Percentiles rank a stretch among this genome's conserved stretches.
Evolutionary conservation across 2,329 filamentous ascomycete species (phyloP).

Genomic region (Dactylonectria estremocensis): DNA sequence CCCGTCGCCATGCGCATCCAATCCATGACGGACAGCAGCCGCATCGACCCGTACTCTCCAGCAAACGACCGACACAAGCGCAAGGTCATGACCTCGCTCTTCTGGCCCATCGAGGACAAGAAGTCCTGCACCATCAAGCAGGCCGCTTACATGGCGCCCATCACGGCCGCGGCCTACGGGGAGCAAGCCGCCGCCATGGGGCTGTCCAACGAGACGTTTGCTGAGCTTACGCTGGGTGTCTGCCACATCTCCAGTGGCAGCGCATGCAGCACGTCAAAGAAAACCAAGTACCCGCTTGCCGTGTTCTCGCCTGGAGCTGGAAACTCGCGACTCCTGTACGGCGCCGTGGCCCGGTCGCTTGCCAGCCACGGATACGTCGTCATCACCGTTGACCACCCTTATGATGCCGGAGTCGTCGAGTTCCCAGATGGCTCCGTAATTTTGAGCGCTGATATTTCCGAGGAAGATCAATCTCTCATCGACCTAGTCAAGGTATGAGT

Average conservation of each 20-base stretch:
- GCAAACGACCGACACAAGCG: conserved; percentile 41
- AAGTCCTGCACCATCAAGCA: conserved; percentile 38
- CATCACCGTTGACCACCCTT: conserved; percentile 64
- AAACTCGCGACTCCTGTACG: conserved; percentile 60
- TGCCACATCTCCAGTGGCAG: conserved; percentile 42
- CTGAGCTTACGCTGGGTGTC: conserved; percentile 45
- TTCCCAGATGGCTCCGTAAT: conserved; percentile 60
- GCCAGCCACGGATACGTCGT: conserved; percentile 63
- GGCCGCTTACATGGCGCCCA: conserved; percentile 54
- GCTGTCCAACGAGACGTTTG: conserved; percentile 51
- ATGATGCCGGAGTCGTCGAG: conserved; percentile 61
- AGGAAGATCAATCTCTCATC: not conserved
- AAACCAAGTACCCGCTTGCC: conserved; percentile 46
- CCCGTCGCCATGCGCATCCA: conserved; percentile 46
- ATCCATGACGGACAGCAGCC: conserved; percentile 49
- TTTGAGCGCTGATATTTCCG: conserved; percentile 29
- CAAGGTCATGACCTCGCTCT: conserved; percentile 50
- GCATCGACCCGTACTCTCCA: conserved; percentile 51
- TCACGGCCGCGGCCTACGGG: conserved; percentile 51
- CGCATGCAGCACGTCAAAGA: conserved; percentile 26
- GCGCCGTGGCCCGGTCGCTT: conserved; percentile 60
- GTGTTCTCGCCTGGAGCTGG: conserved; percentile 63
- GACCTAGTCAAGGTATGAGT: conserved; percentile 38
- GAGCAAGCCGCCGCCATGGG: conserved; percentile 45
- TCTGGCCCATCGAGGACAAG: conserved; percentile 48